Percentiles rank a stretch among this genome's conserved stretches.
Evolutionary conservation across 352 stramenopile genomes (phyloP).

Genomic region (Phytophthora europaea): DNA sequence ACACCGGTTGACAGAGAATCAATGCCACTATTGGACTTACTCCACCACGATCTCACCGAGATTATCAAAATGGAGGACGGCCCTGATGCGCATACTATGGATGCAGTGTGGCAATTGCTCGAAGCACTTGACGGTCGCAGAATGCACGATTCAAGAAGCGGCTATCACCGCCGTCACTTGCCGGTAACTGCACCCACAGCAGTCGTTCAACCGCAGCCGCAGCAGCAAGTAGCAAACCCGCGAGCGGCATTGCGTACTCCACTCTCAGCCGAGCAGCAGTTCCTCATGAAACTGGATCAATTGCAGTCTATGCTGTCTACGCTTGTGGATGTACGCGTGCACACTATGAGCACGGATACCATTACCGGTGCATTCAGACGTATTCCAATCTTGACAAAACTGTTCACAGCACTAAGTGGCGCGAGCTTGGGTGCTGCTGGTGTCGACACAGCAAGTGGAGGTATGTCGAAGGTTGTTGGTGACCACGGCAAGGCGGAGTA

Average conservation of each 20-base stretch:
- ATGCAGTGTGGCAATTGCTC: conserved; percentile 63
- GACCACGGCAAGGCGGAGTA: conserved; percentile 20
- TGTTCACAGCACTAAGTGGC: conserved; percentile 52
- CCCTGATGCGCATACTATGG: conserved; percentile 33
- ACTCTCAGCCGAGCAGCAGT: conserved; percentile 68
- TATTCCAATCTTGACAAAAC: conserved; percentile 49
- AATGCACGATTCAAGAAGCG: conserved; percentile 41
- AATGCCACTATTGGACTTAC: conserved; percentile 44
- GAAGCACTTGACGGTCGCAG: conserved; percentile 56
- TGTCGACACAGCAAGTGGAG: conserved; percentile 30
- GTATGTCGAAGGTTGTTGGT: conserved; percentile 22
- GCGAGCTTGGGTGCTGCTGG: conserved; percentile 56
- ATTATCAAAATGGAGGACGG: conserved; percentile 62
- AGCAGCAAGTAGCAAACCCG: conserved; percentile 10
- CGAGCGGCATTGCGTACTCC: conserved; percentile 30
- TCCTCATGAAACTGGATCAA: conserved; percentile 73
- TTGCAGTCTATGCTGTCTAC: conserved; percentile 60
- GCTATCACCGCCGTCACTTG: conserved; percentile 35
- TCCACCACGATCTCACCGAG: conserved; percentile 62
- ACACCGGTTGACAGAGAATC: conserved; percentile 19
- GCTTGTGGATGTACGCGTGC: conserved; percentile 47
- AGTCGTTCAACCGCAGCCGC: conserved; percentile 1
- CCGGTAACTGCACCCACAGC: conserved; percentile 1
- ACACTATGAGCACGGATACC: conserved; percentile 62
- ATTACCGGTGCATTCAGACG: conserved; percentile 63